A percentile compares a stretch with the other conserved stretches of the same genome.
Conservation (phyloP, 2,329 filamentous ascomycete species). For the Leptographium galeiforme region DNA sequence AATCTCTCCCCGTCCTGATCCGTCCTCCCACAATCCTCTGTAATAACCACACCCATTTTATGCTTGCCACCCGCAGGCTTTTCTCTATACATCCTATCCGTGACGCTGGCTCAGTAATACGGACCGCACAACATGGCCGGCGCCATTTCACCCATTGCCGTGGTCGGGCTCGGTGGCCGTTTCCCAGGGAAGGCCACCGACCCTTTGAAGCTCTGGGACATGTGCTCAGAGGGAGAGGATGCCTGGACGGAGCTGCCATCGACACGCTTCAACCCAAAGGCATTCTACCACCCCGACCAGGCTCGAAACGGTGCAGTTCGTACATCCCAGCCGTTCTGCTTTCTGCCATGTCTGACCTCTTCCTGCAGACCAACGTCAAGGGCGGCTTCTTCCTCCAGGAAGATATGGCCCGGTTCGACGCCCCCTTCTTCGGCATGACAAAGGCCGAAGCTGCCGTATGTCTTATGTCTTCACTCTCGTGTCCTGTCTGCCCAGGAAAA, state of each 20-base stretch:
- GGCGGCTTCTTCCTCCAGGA: constrained; percentile 19
- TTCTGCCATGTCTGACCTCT: too few relatives aligned
- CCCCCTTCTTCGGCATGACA: constrained; percentile 19
- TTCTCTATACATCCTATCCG: too few relatives aligned
- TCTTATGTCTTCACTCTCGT: constrained; percentile 7
- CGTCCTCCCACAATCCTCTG: too few relatives aligned
- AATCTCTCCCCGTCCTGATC: too few relatives aligned
- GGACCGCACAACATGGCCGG: constrained; percentile 1
- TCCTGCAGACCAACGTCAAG: constrained; percentile 13
- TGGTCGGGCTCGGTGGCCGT: constrained; percentile 23
- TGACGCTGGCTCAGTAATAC: too few relatives aligned
- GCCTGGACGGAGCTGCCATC: constrained; percentile 11
- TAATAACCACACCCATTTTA: too few relatives aligned
- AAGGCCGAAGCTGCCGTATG: constrained; percentile 16
- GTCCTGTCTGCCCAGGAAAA: too few relatives aligned
- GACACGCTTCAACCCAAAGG: constrained; percentile 21
- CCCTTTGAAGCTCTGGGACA: constrained; percentile 19
- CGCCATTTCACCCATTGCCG: constrained; percentile 16
- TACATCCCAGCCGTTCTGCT: not conserved
- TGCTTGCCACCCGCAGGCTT: too few relatives aligned
- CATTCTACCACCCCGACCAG: constrained; percentile 16
- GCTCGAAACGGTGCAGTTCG: constrained; percentile 12
- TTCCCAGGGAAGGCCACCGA: constrained; percentile 21
- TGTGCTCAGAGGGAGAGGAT: constrained; percentile 10
- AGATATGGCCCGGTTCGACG: constrained; percentile 12